A percentile compares a stretch with the other conserved stretches of the same genome.
Conservation (phyloP, 257 asterid genomes). For the Penstemon eatonii region DNA sequence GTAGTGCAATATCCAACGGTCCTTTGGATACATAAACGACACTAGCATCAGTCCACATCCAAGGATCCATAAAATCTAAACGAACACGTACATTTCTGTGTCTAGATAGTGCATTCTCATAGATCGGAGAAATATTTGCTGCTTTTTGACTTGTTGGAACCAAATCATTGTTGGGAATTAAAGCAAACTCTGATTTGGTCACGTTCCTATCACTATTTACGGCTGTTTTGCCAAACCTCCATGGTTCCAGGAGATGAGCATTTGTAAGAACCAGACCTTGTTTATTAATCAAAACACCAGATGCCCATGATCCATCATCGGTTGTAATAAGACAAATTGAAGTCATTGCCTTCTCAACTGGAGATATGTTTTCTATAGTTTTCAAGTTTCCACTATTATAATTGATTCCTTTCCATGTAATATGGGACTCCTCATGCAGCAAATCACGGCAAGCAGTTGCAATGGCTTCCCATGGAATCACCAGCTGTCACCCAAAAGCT, state of each 20-base stretch:
- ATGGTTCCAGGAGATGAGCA: conserved; percentile 97
- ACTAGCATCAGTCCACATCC: conserved; percentile 92
- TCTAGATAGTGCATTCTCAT: conserved; percentile 39
- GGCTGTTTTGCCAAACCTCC: conserved; percentile 89
- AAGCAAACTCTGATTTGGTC: conserved; percentile 36
- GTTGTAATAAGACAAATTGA: conserved; percentile 87
- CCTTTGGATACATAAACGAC: conserved; percentile 82
- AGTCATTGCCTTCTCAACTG: conserved; percentile 73
- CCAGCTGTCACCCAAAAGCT: conserved; percentile 67
- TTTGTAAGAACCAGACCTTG: conserved; percentile 93
- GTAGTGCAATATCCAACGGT: conserved; percentile 85
- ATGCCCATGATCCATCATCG: conserved; percentile 97
- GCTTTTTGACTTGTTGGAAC: conserved; percentile 31
- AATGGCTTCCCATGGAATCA: conserved; percentile 98
- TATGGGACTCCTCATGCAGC: conserved; percentile 55
- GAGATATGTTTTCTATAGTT: conserved; percentile 43
- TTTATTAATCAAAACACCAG: conserved; percentile 86
- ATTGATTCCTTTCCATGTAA: conserved; percentile 39
- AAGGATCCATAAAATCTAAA: conserved; percentile 74
- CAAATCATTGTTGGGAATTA: conserved; percentile 32
- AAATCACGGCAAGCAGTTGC: conserved; percentile 66
- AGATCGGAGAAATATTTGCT: conserved; percentile 31
- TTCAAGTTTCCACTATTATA: conserved; percentile 39
- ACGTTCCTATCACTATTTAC: conserved; percentile 42
- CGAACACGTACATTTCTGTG: conserved; percentile 67